phyloP scores from a whole-genome alignment of 805 yeast genomes.

The Tetrapisispora pingtungensis region DNA sequence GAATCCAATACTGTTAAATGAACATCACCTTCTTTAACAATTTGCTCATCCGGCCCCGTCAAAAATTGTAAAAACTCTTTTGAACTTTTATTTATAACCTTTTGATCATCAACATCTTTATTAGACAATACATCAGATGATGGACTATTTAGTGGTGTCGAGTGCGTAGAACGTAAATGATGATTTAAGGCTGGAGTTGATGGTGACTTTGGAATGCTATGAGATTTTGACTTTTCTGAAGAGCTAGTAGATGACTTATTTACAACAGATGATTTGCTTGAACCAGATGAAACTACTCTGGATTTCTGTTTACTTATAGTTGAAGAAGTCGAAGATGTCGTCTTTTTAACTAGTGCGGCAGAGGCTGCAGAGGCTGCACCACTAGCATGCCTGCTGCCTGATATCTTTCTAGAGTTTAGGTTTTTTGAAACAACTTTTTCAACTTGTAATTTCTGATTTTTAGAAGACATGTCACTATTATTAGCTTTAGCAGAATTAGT shows the following conservation, averaged over 20 bases:
- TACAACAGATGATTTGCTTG: neutral
- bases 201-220: neutral
- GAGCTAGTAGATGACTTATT: neutral
- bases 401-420: neutral
- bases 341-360: conserved; percentile 14
- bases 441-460: conserved; percentile 14
- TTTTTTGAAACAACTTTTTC: conserved; percentile 16
- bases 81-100: conserved; percentile 45
- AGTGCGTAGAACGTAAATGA: neutral
- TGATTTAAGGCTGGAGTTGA: conserved; percentile 3
- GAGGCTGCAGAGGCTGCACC: conserved; percentile 20
- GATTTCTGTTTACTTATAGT: neutral
- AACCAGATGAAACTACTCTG: conserved; percentile 1
- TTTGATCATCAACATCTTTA: conserved; percentile 4
- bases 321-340: conserved; percentile 8
- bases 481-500: neutral
- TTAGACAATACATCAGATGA: neutral
- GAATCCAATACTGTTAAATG: conserved; percentile 36
- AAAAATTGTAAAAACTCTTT: conserved; percentile 49
- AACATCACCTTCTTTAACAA: conserved; percentile 47
- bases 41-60: conserved; percentile 48
- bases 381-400: conserved; percentile 9
- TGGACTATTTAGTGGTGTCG: neutral
- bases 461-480: neutral
- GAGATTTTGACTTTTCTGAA: neutral